Percentiles rank a stretch among this genome's conserved stretches.
Evolutionary conservation across 352 stramenopile genomes (phyloP).

Genomic region (Globisporangium uncinulatum): DNA sequence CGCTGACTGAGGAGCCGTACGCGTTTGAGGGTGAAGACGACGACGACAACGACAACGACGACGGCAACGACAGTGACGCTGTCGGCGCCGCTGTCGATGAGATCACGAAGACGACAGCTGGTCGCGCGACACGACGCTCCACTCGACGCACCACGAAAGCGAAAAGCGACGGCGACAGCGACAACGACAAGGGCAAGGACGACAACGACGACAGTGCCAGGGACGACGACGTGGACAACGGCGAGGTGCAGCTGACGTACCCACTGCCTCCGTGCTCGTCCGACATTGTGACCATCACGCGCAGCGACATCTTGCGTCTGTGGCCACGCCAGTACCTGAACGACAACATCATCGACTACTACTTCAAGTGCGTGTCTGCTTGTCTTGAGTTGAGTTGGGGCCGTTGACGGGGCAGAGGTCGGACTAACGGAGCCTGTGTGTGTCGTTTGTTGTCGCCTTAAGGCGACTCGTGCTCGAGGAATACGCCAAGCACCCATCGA

Average conservation of each 20-base stretch:
- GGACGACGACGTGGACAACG: constrained; percentile 20
- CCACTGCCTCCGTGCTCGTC: constrained; percentile 61
- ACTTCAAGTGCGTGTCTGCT: constrained; percentile 69
- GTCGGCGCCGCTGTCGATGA: not conserved
- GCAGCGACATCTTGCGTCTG: constrained; percentile 46
- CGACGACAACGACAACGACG: not conserved
- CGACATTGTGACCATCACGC: constrained; percentile 75
- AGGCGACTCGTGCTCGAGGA: constrained; percentile 57
- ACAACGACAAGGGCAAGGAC: no score
- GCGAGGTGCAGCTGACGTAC: constrained; percentile 51
- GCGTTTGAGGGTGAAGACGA: not conserved
- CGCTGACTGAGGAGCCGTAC: constrained; percentile 1
- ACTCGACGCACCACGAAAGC: not conserved
- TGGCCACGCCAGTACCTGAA: constrained; percentile 84
- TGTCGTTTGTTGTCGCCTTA: not conserved
- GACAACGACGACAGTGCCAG: constrained; percentile 24
- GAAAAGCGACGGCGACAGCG: constrained; percentile 9
- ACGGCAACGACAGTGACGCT: not conserved
- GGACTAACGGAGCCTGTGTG: no score
- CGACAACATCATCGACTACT: constrained; percentile 91
- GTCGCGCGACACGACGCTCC: not conserved
- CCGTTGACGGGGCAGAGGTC: no score
- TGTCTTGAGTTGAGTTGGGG: no score
- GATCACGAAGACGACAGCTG: not conserved
- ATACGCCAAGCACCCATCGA: constrained; percentile 25